Evolutionary conservation across 768 basidiomycete species (phyloP).

Genomic region (Nidula microcarpa): DNA sequence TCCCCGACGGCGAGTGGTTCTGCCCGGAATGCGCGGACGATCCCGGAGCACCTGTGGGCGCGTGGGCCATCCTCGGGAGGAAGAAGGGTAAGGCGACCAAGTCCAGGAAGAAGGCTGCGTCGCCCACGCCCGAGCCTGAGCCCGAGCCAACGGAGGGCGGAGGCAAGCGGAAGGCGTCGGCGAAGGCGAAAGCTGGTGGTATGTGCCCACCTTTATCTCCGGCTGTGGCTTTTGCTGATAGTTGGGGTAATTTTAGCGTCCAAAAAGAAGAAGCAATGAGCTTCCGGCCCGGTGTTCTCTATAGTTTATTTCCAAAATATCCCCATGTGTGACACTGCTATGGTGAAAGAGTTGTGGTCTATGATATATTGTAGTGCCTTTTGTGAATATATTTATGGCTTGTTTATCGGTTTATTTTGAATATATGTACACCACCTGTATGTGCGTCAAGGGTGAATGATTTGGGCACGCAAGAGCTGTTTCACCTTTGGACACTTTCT

Average conservation of each 20-base stretch:
- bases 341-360: no score
- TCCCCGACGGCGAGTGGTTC: constrained; percentile 94
- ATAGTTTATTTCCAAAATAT: no score
- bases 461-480: no score
- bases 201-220: background rate
- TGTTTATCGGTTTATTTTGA: no score
- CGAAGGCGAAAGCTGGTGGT: background rate
- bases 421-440: no score
- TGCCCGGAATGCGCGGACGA: constrained; percentile 69
- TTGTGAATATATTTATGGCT: no score
- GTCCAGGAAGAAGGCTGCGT: background rate
- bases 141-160: background rate
- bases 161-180: background rate
- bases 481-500: no score
- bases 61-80: constrained; percentile 21
- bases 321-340: no score
- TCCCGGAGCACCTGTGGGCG: constrained; percentile 52
- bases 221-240: background rate
- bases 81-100: constrained; percentile 17
- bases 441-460: no score
- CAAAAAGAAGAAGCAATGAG: constrained; percentile 15
- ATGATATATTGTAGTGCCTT: no score
- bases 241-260: constrained; percentile 3
- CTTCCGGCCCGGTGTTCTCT: background rate
- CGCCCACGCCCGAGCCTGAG: background rate